These are phyloP conservation scores for Podospora conica DNA, from an alignment of 495 filamentous ascomycete species.

Conservation along the genomic window DNA sequence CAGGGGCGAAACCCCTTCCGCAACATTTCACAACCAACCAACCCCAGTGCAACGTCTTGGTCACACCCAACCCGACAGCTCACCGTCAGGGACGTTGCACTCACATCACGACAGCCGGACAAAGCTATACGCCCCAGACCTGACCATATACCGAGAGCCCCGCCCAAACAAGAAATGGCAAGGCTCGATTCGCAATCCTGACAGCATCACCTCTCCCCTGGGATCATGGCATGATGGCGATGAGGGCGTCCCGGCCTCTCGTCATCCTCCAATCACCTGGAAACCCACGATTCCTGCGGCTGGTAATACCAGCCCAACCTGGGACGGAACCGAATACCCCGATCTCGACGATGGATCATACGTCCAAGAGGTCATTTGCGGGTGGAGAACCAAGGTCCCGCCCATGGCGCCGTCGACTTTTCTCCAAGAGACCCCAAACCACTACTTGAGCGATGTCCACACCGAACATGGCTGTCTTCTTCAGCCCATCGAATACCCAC, in stretches of 20 bases:
- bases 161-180: not conserved
- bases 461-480: slow-evolving; percentile 26
- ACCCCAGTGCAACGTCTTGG: no score
- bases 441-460: slow-evolving; percentile 30
- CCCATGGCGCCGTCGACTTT: not conserved
- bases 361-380: not conserved
- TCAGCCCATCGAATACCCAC: slow-evolving; percentile 19
- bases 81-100: no score
- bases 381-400: not conserved
- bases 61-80: no score
- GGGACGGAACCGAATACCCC: not conserved
- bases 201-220: not conserved
- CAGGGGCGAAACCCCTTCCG: no score
- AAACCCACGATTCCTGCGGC: no score
- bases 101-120: not conserved
- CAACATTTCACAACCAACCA: no score
- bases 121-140: not conserved
- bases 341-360: not conserved
- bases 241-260: no score
- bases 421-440: not conserved
- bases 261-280: no score
- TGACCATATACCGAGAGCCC: not conserved
- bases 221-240: not conserved
- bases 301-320: no score
- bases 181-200: not conserved